Percentiles rank a stretch among this genome's conserved stretches.
Evolutionary conservation across 2,329 filamentous ascomycete genomes (phyloP).

Genomic region (Aspergillus texensis): DNA sequence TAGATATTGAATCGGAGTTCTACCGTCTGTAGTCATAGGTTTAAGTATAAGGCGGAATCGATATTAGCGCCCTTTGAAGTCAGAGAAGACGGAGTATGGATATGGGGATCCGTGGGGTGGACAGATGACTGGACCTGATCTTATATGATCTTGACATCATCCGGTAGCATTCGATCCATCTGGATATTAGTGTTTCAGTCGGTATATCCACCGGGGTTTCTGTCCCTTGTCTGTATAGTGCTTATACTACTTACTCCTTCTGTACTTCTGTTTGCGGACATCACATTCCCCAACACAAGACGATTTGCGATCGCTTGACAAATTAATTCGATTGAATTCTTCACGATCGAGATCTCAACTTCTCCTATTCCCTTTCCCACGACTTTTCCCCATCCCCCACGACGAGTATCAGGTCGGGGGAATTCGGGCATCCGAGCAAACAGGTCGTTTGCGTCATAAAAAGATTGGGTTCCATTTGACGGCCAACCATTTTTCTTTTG

Average conservation of each 20-base stretch:
- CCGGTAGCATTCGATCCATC: background rate
- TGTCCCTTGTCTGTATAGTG: background rate
- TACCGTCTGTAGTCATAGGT: background rate
- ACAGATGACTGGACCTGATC: background rate
- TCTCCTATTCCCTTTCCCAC: background rate
- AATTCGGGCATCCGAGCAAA: background rate
- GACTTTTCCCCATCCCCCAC: background rate
- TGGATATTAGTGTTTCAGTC: background rate
- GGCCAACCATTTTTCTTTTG: background rate
- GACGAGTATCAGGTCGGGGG: background rate
- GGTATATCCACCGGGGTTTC: background rate
- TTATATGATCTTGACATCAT: background rate
- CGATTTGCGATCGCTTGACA: background rate
- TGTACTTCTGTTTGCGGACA: background rate
- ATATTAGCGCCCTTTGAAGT: background rate
- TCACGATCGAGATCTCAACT: background rate
- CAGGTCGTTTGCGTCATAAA: background rate
- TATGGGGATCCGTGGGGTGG: background rate
- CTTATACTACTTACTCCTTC: background rate
- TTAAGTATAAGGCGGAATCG: background rate
- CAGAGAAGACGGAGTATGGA: background rate
- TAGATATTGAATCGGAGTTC: no score
- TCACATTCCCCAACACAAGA: background rate
- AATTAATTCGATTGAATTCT: background rate
- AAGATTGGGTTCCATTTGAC: background rate